Base-by-base conservation (phyloP, 805 yeast species). In the Barnettozyma sucrosica region DNA sequence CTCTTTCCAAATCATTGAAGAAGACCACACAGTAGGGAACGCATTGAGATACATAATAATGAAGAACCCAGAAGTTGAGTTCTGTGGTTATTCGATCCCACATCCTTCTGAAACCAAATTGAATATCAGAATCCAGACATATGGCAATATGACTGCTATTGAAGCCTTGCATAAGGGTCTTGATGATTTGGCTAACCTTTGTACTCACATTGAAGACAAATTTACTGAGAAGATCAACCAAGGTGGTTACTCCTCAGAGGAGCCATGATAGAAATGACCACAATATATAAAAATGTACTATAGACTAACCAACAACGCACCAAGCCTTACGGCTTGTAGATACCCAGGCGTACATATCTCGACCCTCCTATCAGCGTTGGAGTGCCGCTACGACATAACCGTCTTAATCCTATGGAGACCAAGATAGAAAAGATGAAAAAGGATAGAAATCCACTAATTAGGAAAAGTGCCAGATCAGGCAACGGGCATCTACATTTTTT, bases 1-100 rank as follows among this genome's bases (percentile, higher is more conserved):
- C 1, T 88, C 97, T 5, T 93, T 93, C 71, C 96, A 92, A 67
- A 84, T 93, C 51, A 65, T 80, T 28, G 93, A 89, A 56, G 99
- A 93, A 67, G 99, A 93, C 68, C 99, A 93, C 65, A 93, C 99
- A 1, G 69, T 93, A 44, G 99, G 99, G 21, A 93, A 93, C 62
- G 85, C 98, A 6, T 76, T 93, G 45, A 81, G 97, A 65, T 90
- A 89, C 67, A 81, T 92, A 64, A 89, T 93, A 58, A 89, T 93
- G 96, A 90, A 92, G 70, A 93, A 93, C 62, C 97, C 97, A 34
- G 95, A 89, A 55, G 99, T 93, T 23, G 99, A 93, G 64, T 93
- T 93, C 66, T 92, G 98, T 64, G 99, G 99, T 48, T 93, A 93
- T 70, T 89, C 97, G 39, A 93, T 93, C 56, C 99, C 99, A 10